Evolutionary conservation across 2,329 filamentous ascomycete species (phyloP).

Genomic region (Penicillium griseofulvum): DNA sequence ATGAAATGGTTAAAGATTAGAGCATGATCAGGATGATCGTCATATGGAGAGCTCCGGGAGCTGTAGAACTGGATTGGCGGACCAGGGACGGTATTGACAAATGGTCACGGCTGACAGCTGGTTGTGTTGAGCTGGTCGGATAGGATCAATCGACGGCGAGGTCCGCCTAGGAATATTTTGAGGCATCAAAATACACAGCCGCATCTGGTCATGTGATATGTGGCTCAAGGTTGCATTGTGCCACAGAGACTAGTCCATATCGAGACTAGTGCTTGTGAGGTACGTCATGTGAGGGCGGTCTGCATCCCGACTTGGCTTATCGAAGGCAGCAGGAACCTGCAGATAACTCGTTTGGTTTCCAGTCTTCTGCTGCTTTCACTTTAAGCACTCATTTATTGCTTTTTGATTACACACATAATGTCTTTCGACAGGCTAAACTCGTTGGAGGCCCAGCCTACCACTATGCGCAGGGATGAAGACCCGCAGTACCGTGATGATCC

Average conservation of each 20-base stretch:
- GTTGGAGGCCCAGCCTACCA: slow-evolving; percentile 75
- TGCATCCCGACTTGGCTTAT: slow-evolving; percentile 19
- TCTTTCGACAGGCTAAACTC: slow-evolving; percentile 86
- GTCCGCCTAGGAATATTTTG: slow-evolving; percentile 26
- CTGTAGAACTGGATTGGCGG: slow-evolving; percentile 1
- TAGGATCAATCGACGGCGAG: slow-evolving; percentile 10
- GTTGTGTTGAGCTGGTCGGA: slow-evolving; percentile 11
- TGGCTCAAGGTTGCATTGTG: not conserved
- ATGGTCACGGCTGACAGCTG: slow-evolving; percentile 4
- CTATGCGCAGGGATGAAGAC: slow-evolving; percentile 66
- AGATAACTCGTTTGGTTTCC: slow-evolving; percentile 14
- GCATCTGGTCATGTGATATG: slow-evolving; percentile 27
- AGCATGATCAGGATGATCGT: slow-evolving; percentile 23
- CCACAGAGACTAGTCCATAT: slow-evolving; percentile 12
- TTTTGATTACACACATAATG: slow-evolving; percentile 53
- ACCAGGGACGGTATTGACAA: slow-evolving; percentile 7
- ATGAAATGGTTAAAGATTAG: slow-evolving; percentile 16
- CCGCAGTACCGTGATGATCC: slow-evolving; percentile 84
- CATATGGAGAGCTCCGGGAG: slow-evolving; percentile 9
- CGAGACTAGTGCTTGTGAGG: slow-evolving; percentile 10
- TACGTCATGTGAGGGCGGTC: slow-evolving; percentile 33
- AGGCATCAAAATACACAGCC: slow-evolving; percentile 39
- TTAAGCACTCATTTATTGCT: slow-evolving; percentile 3
- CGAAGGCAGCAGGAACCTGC: slow-evolving; percentile 23
- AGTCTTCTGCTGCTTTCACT: slow-evolving; percentile 4